Evolutionary conservation across 257 asterid species (phyloP), one percentile per base, ranked within the genome.

Genomic region (Salvia miltiorrhiza): DNA sequence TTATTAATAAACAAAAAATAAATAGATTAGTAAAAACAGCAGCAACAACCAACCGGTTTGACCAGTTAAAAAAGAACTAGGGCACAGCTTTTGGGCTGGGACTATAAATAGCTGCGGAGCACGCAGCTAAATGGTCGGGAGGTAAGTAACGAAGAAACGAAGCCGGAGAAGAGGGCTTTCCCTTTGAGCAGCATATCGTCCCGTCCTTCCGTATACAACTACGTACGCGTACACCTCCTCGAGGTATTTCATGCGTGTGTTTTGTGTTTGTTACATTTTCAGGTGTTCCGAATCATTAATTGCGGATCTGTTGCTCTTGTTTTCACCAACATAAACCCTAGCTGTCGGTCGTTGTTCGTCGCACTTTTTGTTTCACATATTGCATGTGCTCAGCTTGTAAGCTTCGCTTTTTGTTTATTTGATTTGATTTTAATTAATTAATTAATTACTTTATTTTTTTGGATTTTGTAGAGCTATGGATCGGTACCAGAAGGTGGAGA

Each of bases 401-500:
- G 28, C 12, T 59, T 12, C n/a, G 4, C 10, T 9, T 24, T 45
- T 6, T 4, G 9, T 13, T 30, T 60, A n/a, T n/a, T 32, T 57
- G 5, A 19, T 49, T 53, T 56, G 21, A 23, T 28, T 65, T 40
- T 12, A 8, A 21, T 17, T 45, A 9, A 10, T 26, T 59, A 5
- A 28, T 67, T 73, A 21, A 3, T 7, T 19, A 1, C 13, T 67
- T 63, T 45, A 4, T 30, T 30, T 24, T 2, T 19, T 21, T n/a
- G 53, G 9, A n/a, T 73, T 66, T 37, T 21, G 35, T 45, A 72
- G 81, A 79, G 75, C 76, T n/a, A 88, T 88, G 95, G 92, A 88
- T 85, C 87, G 95, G 58, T 88, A 85, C 85, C 90, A 85, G 81
- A 85, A 82, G 77, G 89, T 85, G 62, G 91, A 85, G 83, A 88